Conservation (phyloP, 306 rosid species). For the Erythrophleum fordii region DNA sequence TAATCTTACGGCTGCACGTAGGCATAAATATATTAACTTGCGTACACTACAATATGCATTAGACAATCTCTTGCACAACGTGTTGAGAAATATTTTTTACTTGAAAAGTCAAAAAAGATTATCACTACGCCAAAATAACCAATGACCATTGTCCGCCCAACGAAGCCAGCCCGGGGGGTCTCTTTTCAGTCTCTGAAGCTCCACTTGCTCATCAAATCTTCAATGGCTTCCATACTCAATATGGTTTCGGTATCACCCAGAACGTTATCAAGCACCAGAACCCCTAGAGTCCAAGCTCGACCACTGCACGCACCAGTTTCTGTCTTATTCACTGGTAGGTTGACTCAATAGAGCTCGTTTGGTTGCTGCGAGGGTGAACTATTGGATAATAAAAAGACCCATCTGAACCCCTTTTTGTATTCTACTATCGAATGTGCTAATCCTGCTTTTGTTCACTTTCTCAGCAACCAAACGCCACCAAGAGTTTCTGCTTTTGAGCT, state of each 20-base stretch:
- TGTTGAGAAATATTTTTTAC: neutral
- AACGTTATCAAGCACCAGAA: constrained; percentile 37
- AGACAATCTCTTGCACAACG: neutral
- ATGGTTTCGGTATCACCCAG: constrained; percentile 49
- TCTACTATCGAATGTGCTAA: neutral
- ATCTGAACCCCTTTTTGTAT: neutral
- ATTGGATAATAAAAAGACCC: neutral
- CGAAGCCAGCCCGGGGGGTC: neutral
- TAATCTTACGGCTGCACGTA: neutral
- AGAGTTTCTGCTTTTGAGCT: constrained; percentile 1
- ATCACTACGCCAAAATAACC: constrained; percentile 33
- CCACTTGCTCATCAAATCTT: constrained; percentile 26
- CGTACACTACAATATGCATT: neutral
- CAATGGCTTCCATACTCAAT: constrained; percentile 64
- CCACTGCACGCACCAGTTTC: constrained; percentile 44
- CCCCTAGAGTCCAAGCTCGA: constrained; percentile 42
- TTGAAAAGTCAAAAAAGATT: constrained; percentile 29
- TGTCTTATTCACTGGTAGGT: constrained; percentile 60
- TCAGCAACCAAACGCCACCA: neutral
- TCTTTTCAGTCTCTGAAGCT: neutral
- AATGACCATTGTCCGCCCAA: neutral
- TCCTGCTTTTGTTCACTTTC: neutral
- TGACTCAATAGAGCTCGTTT: constrained; percentile 32
- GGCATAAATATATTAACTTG: neutral
- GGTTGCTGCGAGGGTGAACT: neutral